Conservation (phyloP, 1,139 yeast genomes). For the Lodderomyces metapsilosis region DNA sequence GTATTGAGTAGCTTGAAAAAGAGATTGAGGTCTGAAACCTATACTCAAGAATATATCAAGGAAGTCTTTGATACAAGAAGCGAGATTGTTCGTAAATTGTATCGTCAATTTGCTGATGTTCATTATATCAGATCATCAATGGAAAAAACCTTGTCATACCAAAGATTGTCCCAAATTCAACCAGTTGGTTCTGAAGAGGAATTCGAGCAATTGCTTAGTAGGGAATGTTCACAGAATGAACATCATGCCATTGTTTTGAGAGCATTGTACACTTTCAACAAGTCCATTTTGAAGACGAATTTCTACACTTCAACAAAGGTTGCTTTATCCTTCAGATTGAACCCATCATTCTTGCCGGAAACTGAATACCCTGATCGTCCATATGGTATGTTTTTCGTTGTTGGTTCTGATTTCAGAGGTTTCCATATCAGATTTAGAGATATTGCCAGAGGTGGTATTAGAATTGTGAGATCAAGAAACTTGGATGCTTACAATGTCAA, state of each 20-base stretch:
- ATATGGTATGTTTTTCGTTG: conserved; percentile 91
- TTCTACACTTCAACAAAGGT: conserved; percentile 93
- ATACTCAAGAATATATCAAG: conserved; percentile 79
- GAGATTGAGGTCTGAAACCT: conserved; percentile 90
- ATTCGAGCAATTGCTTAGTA: conserved; percentile 63
- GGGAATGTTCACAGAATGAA: conserved; percentile 77
- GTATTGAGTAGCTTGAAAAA: conserved; percentile 79
- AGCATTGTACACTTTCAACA: conserved; percentile 81
- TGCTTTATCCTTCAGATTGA: conserved; percentile 87
- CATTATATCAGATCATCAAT: conserved; percentile 77
- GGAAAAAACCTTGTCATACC: conserved; percentile 85
- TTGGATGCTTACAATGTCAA: conserved; percentile 84
- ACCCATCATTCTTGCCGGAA: conserved; percentile 80
- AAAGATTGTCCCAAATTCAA: conserved; percentile 74
- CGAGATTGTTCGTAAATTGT: conserved; percentile 76
- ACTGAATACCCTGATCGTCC: conserved; percentile 91
- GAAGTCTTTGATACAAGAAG: conserved; percentile 73
- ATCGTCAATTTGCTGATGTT: conserved; percentile 87
- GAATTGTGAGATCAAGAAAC: conserved; percentile 88
- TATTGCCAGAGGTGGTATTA: conserved; percentile 97
- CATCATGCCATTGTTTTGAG: conserved; percentile 77
- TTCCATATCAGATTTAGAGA: conserved; percentile 97
- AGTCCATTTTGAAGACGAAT: conserved; percentile 87
- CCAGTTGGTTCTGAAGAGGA: conserved; percentile 77
- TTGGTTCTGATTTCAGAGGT: conserved; percentile 95